Conservation (phyloP, 305 asterid species). For the Caryopteris hybrid region DNA sequence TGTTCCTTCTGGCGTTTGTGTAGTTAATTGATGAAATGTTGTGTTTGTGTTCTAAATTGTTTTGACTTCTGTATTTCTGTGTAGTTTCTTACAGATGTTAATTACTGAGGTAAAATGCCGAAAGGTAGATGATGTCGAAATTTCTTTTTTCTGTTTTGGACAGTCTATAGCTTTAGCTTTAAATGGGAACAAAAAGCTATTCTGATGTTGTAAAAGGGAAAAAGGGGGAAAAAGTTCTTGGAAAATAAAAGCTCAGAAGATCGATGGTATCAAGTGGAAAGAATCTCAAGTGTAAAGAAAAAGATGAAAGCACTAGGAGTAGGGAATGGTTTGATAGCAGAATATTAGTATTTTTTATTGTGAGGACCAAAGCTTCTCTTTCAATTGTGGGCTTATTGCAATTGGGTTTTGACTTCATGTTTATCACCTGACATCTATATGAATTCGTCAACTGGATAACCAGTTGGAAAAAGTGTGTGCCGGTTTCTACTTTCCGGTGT, state of each 20-base stretch:
- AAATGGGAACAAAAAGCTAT: neutral
- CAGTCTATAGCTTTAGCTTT: conserved; percentile 13
- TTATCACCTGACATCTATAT: neutral
- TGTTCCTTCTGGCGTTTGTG: neutral
- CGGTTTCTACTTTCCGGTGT: neutral
- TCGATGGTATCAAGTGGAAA: conserved; percentile 1
- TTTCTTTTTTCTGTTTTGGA: conserved; percentile 7
- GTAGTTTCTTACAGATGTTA: neutral
- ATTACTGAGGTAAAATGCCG: conserved; percentile 4
- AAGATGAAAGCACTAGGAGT: conserved; percentile 28
- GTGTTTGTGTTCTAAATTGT: no score
- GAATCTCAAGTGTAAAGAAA: conserved; percentile 19
- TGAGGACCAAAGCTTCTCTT: conserved; percentile 14
- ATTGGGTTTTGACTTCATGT: neutral
- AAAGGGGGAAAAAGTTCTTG: conserved; percentile 9
- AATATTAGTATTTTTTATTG: neutral
- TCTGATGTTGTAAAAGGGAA: conserved; percentile 19
- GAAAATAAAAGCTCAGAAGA: conserved; percentile 13
- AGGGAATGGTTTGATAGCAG: conserved; percentile 16
- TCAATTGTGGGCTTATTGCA: neutral
- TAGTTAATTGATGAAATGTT: conserved; percentile 12
- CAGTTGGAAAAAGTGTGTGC: neutral
- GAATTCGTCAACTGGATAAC: neutral
- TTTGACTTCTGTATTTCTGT: neutral
- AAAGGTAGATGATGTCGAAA: conserved; percentile 10